phyloP scores from a whole-genome alignment of 768 basidiomycete genomes.

The Rhodotorula kratochvilovae region DNA sequence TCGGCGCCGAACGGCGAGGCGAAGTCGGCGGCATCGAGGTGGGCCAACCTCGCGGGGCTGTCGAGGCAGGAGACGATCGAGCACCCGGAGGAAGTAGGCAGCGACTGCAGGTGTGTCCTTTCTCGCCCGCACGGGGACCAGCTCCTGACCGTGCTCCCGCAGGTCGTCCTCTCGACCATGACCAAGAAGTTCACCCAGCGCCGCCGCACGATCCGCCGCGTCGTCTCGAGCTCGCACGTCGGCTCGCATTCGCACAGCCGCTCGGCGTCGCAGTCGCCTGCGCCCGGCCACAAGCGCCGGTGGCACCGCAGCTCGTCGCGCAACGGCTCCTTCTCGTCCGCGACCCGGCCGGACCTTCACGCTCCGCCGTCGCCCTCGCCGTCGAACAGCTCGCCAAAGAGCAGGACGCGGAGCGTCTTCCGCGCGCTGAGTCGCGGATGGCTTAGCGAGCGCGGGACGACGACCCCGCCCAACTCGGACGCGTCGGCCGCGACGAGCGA shows the following conservation, averaged over 20 bases:
- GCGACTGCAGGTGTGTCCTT: slow-evolving; percentile 39
- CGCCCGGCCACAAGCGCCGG: not conserved
- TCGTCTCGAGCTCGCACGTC: slow-evolving; percentile 1
- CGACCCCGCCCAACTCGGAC: not conserved
- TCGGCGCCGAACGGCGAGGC: not conserved
- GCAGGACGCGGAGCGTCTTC: not conserved
- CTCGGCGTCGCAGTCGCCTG: slow-evolving; percentile 44
- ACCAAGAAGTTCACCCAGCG: slow-evolving; percentile 46
- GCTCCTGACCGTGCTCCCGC: not conserved
- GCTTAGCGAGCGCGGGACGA: not conserved
- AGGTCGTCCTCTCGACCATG: slow-evolving; percentile 46
- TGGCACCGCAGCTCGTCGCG: slow-evolving; percentile 1
- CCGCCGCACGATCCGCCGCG: slow-evolving; percentile 42
- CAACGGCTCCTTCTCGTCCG: not conserved
- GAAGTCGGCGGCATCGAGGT: not conserved
- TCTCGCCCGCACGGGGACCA: not conserved
- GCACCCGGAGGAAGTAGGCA: slow-evolving; percentile 42
- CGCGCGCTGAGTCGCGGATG: not conserved
- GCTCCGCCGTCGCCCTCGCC: not conserved
- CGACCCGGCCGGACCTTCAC: not conserved
- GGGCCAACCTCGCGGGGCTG: slow-evolving; percentile 19
- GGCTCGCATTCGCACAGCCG: slow-evolving; percentile 54
- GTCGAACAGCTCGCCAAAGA: not conserved
- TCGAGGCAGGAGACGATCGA: slow-evolving; percentile 41
- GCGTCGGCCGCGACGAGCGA: not conserved